A percentile compares a stretch with the other conserved stretches of the same genome.
Evolutionary conservation across 306 rosid species (phyloP).

Genomic region (Prunus persica): Prunus_persica_NCBIv2 NC_034012.1:5593001-5593500

Average conservation of each 20-base stretch:
- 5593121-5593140: conserved; percentile 42
- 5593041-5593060: conserved; percentile 45
- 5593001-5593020: conserved; percentile 32
- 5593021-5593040: conserved; percentile 13
- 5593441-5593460: too few species aligned
- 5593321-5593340: conserved; percentile 11
- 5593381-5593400: conserved; percentile 44
- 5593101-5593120: conserved; percentile 39
- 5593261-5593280: conserved; percentile 5
- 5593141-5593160: not conserved
- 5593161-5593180: conserved; percentile 11
- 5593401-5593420: conserved; percentile 12
- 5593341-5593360: conserved; percentile 20
- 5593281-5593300: conserved; percentile 22
- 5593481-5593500: not conserved
- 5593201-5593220: conserved; percentile 8
- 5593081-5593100: conserved; percentile 44
- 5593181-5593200: conserved; percentile 13
- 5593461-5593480: not conserved
- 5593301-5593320: conserved; percentile 16
- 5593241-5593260: conserved; percentile 5
- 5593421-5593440: not conserved
- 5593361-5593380: conserved; percentile 28
- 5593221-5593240: conserved; percentile 12
- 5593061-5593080: conserved; percentile 42